Conservation (phyloP, 2,329 filamentous ascomycete species). For the Colletotrichum camelliae region DNA sequence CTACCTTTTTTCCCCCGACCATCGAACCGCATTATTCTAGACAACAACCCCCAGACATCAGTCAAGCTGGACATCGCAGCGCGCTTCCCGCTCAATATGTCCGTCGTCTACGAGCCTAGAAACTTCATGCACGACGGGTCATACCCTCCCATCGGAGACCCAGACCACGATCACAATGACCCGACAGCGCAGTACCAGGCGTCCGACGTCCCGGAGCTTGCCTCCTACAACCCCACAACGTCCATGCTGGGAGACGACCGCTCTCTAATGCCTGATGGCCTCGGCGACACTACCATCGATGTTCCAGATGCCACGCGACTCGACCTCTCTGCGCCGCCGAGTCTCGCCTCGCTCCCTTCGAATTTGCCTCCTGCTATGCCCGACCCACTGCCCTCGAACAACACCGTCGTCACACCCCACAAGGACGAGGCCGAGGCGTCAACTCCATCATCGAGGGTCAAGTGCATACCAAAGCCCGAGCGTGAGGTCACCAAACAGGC, state of each 20-base stretch:
- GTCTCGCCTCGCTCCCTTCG: conserved; percentile 37
- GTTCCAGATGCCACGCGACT: conserved; percentile 44
- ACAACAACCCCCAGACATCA: neutral
- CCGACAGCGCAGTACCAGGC: conserved; percentile 37
- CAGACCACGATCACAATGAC: conserved; percentile 40
- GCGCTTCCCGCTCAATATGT: conserved; percentile 41
- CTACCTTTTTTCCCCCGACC: neutral
- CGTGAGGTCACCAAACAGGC: conserved; percentile 65
- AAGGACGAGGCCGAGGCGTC: conserved; percentile 18
- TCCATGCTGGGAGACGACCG: conserved; percentile 42
- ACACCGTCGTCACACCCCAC: neutral
- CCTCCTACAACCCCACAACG: conserved; percentile 47
- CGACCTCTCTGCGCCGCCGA: conserved; percentile 36
- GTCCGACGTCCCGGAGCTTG: conserved; percentile 48
- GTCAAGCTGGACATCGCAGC: conserved; percentile 25
- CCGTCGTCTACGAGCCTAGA: conserved; percentile 57
- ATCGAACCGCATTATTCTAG: neutral
- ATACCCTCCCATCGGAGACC: conserved; percentile 52
- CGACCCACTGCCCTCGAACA: conserved; percentile 31
- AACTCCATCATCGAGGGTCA: conserved; percentile 42
- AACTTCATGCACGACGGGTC: conserved; percentile 53
- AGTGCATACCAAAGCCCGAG: conserved; percentile 64
- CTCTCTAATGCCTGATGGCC: conserved; percentile 39
- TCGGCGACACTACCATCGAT: conserved; percentile 37
- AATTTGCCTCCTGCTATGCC: conserved; percentile 33